phyloP scores from a whole-genome alignment of 345 rosid species.

The Bruguiera gymnorhiza region DNA sequence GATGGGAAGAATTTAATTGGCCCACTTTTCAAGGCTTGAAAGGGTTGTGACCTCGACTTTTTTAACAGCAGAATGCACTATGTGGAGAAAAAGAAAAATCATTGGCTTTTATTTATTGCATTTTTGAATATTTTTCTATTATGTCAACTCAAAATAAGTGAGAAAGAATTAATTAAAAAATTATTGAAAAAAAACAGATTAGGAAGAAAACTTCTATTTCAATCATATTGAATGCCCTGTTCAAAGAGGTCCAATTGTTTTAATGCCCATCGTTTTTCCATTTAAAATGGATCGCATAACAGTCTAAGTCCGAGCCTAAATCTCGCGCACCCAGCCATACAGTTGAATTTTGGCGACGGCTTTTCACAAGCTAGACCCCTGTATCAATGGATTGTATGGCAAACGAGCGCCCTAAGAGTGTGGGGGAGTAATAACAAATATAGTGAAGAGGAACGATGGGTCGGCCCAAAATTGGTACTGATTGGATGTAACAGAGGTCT shows the following conservation, averaged over 20 bases:
- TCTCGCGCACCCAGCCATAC: background rate
- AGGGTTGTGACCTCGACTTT: too few species aligned
- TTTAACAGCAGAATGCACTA: too few species aligned
- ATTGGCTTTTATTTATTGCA: too few species aligned
- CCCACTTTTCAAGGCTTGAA: too few species aligned
- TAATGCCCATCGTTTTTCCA: constrained; percentile 11
- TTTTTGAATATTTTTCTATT: too few species aligned
- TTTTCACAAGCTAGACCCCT: background rate
- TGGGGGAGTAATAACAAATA: background rate
- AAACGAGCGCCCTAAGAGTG: background rate
- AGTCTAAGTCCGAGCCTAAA: too few species aligned
- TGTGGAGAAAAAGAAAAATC: too few species aligned
- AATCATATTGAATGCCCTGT: background rate
- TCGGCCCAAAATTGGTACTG: background rate
- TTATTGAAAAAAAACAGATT: too few species aligned
- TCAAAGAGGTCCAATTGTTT: constrained; percentile 10
- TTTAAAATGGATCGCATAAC: background rate
- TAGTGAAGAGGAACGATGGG: background rate
- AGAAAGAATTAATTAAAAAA: too few species aligned
- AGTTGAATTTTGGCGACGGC: background rate
- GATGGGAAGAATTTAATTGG: too few species aligned
- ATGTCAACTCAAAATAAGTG: too few species aligned
- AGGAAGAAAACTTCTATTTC: too few species aligned
- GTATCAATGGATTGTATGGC: background rate
- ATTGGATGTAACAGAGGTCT: background rate